Conservation (phyloP, 2,329 filamentous ascomycete genomes). For the Emericellopsis cladophorae region DNA sequence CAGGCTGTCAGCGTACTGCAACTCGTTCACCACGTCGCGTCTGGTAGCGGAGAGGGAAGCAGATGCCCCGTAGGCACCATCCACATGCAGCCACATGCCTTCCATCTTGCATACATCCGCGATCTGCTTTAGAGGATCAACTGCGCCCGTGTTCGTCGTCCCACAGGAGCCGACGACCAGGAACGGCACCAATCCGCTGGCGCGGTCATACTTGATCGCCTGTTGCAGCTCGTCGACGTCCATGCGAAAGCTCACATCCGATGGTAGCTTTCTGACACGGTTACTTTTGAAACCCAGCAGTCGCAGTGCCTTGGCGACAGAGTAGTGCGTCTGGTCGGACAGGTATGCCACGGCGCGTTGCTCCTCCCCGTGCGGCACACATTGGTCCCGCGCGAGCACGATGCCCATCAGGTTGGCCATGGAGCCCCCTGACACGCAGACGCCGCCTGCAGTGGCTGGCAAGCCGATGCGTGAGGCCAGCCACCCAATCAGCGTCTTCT, state of each 20-base stretch:
- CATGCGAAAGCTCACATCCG: slow-evolving; percentile 4
- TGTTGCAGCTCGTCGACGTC: neutral
- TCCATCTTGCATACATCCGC: slow-evolving; percentile 4
- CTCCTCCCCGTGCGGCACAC: slow-evolving; percentile 5
- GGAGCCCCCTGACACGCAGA: slow-evolving; percentile 12
- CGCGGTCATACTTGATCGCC: slow-evolving; percentile 3
- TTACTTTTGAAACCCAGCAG: slow-evolving; percentile 4
- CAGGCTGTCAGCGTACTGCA: slow-evolving; percentile 10
- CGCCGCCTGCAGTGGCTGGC: slow-evolving; percentile 6
- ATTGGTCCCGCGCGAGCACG: slow-evolving; percentile 8
- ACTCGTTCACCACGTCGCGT: slow-evolving; percentile 2
- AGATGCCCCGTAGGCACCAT: slow-evolving; percentile 12
- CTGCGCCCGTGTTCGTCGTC: slow-evolving; percentile 6
- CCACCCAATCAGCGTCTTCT: slow-evolving; percentile 12
- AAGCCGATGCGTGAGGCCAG: slow-evolving; percentile 7
- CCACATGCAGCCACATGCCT: slow-evolving; percentile 10
- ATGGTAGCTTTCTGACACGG: slow-evolving; percentile 4
- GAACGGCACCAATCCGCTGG: slow-evolving; percentile 5
- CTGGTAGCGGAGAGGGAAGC: slow-evolving; percentile 7
- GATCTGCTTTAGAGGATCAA: slow-evolving; percentile 5
- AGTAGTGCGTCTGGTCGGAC: slow-evolving; percentile 8
- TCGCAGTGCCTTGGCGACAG: slow-evolving; percentile 5
- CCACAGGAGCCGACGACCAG: slow-evolving; percentile 6
- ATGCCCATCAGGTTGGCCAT: slow-evolving; percentile 13
- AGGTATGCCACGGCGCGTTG: slow-evolving; percentile 5